These are phyloP conservation scores for Leishmania major DNA, from an alignment of 208 protist genomes.

Conservation along the genomic window DNA sequence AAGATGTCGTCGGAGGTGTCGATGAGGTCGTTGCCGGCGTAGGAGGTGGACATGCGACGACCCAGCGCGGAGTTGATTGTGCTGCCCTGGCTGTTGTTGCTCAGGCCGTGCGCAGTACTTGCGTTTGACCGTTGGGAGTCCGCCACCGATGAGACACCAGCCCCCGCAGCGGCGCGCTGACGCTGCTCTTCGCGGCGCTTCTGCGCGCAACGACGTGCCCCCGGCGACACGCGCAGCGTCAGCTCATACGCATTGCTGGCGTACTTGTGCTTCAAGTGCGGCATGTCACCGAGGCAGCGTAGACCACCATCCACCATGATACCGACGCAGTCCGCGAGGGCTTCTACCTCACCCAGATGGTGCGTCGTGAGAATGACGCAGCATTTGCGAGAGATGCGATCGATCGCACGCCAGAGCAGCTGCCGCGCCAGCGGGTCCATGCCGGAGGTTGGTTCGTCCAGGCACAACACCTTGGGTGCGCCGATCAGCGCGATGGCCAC, in stretches of 20 bases:
- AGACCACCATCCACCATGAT: slow-evolving; percentile 93
- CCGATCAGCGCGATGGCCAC: slow-evolving; percentile 82
- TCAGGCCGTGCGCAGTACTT: background rate
- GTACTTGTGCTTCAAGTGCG: slow-evolving; percentile 87
- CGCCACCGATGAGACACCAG: background rate
- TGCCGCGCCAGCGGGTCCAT: slow-evolving; percentile 72
- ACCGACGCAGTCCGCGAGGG: slow-evolving; percentile 74
- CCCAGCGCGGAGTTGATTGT: background rate
- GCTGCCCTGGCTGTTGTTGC: background rate
- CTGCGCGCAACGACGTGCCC: slow-evolving; percentile 5
- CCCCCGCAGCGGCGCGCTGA: background rate
- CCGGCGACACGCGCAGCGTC: slow-evolving; percentile 43
- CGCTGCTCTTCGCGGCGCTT: background rate
- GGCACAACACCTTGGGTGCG: slow-evolving; percentile 55
- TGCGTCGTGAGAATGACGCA: slow-evolving; percentile 90
- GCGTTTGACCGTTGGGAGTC: background rate
- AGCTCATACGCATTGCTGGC: slow-evolving; percentile 80
- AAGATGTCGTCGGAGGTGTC: slow-evolving; percentile 32
- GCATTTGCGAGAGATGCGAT: slow-evolving; percentile 49
- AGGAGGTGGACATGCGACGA: slow-evolving; percentile 22
- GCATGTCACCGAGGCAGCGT: slow-evolving; percentile 78
- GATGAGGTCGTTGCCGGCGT: slow-evolving; percentile 34
- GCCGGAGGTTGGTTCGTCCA: slow-evolving; percentile 79
- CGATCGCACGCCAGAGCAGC: slow-evolving; percentile 71
- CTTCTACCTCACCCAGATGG: slow-evolving; percentile 92